phyloP scores from a whole-genome alignment of 2,329 filamentous ascomycete species.

The Epichloe sylvatica region DNA sequence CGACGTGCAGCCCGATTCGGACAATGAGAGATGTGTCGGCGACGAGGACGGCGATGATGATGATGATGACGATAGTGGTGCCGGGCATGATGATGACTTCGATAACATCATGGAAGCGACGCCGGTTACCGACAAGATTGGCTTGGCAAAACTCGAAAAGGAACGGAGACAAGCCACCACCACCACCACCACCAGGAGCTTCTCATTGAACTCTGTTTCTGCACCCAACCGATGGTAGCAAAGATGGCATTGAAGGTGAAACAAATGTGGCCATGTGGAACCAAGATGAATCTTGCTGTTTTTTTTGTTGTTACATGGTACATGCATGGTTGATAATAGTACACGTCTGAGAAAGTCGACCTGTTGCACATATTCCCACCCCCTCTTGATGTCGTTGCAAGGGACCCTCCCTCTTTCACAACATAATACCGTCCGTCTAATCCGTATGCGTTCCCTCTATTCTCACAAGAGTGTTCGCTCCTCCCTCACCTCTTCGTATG shows the following conservation, averaged over 20 bases:
- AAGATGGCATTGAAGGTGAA: not conserved
- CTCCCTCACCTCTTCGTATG: conserved; percentile 66
- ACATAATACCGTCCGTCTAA: not conserved
- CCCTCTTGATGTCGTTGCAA: not conserved
- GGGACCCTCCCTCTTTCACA: too few relatives aligned
- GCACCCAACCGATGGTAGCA: conserved; percentile 34
- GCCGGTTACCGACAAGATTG: conserved; percentile 74
- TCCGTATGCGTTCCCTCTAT: not conserved
- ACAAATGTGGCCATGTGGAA: not conserved
- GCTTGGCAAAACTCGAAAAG: conserved; percentile 43
- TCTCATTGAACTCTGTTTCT: conserved; percentile 33
- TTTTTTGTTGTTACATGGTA: not conserved
- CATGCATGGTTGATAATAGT: not conserved
- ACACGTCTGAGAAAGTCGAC: not conserved
- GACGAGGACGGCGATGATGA: conserved; percentile 47
- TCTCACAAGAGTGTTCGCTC: conserved; percentile 42
- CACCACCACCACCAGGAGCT: conserved; percentile 37
- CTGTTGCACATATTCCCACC: not conserved
- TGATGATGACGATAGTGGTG: conserved; percentile 38
- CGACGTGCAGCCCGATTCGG: conserved; percentile 43
- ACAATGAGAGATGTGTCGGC: conserved; percentile 47
- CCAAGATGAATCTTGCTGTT: not conserved
- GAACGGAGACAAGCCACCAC: conserved; percentile 34
- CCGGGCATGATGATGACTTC: conserved; percentile 61
- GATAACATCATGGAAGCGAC: conserved; percentile 89